phyloP scores from a whole-genome alignment of 2,329 filamentous ascomycete species.

The Paracorniculantispora psalliotae region DNA sequence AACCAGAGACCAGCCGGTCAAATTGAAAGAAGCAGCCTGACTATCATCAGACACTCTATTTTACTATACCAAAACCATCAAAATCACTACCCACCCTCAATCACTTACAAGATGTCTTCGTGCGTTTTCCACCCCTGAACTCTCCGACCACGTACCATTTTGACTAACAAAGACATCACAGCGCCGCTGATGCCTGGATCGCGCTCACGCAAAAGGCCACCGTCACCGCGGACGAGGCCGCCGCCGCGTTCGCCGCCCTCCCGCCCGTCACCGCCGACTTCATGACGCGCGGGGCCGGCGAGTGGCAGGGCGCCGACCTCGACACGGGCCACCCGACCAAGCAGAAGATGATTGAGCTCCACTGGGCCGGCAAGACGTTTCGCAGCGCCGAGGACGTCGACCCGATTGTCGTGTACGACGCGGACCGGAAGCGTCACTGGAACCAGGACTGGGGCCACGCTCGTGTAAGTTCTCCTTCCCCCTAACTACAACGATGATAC shows the following conservation, averaged over 20 bases:
- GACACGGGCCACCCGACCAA: background rate
- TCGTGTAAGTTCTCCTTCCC: background rate
- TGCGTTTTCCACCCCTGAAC: background rate
- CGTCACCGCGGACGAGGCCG: background rate
- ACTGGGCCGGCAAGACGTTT: background rate
- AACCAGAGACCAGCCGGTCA: background rate
- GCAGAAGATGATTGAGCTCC: background rate
- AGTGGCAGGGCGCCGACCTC: background rate
- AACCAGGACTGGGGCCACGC: background rate
- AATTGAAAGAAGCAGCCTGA: background rate
- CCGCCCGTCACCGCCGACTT: background rate
- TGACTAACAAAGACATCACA: background rate
- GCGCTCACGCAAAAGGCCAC: background rate
- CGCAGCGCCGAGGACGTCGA: background rate
- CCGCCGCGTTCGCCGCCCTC: background rate
- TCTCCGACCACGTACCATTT: too few species aligned
- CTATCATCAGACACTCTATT: background rate
- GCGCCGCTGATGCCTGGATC: background rate
- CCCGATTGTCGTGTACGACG: background rate
- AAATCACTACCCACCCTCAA: background rate
- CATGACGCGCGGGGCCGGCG: background rate
- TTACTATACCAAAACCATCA: background rate
- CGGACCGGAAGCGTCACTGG: background rate
- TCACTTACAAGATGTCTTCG: background rate
- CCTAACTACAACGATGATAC: too few species aligned